Evolutionary conservation across 495 filamentous ascomycete genomes (phyloP), one percentile per base, ranked within the genome.

Genomic region (Penicillium macrosclerotiorum): DNA sequence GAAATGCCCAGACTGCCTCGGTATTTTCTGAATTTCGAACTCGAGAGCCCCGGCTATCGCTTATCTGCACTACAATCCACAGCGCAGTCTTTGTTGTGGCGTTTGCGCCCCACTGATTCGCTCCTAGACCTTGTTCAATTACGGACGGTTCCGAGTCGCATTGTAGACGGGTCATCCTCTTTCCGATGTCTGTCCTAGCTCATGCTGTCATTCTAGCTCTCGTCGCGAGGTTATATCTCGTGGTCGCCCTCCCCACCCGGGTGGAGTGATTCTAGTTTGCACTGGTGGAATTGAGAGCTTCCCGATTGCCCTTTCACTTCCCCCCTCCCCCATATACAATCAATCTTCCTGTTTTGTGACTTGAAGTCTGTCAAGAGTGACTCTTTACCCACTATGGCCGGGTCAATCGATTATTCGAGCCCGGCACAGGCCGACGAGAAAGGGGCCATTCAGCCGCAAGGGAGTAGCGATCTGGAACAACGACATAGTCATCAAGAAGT

Each of bases 371-470:
- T n/a, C n/a, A n/a, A n/a, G n/a, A n/a, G n/a, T n/a, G n/a, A 26
- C 26, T 19, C 24, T 23, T 22, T 33, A 29, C 44, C 34, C 30
- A 50, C 17, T 9, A 62, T 62, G 52, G 36, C 52, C 29, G 52
- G 40, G n/a, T 22, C 40, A 33, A 42, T 53, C 18, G 42, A 62
- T 33, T 37, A 56, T 30, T 45, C 55, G 14, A 45, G 34, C 31
- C 57, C 45, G 14, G 43, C 49, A 14, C 50, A 47, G 7, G 24
- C 36, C 18, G 57, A 69, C 8, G 64, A 68, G 41, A 68, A 71
- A 49, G 37, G 40, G 12, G 30, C 23, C 1, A 37, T 45, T 24
- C 49, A 52, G 31, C 47, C 49, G 6, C 41, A 47, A 7, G 46
- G 55, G 25, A 39, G 48, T 23, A 51, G 30, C 26, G 51, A 58